These are phyloP conservation scores for Phytophthora crassamura DNA, from an alignment of 352 stramenopile genomes.

Conservation along the genomic window DNA sequence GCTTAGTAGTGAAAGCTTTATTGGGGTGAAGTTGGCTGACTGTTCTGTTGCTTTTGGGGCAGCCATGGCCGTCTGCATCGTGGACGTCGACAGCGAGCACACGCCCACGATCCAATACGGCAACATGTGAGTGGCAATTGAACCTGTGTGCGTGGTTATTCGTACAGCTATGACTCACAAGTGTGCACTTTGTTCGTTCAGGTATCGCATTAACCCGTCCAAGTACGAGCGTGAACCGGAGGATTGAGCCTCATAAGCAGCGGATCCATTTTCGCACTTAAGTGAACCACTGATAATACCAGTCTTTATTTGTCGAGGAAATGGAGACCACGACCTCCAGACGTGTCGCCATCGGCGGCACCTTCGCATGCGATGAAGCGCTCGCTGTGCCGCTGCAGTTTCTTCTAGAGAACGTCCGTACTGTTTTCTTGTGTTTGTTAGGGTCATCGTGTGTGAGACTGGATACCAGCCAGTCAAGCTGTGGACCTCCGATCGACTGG, in stretches of 20 bases:
- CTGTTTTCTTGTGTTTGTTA: conserved; percentile 12
- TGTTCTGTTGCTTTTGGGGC: conserved; percentile 9
- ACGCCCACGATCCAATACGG: conserved; percentile 83
- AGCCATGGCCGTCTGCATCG: conserved; percentile 87
- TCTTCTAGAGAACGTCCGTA: conserved; percentile 56
- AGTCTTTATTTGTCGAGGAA: conserved; percentile 15
- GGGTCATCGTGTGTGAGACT: not conserved
- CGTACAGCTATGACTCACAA: not conserved
- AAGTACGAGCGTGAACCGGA: conserved; percentile 72
- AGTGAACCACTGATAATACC: conserved; percentile 22
- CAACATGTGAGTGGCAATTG: conserved; percentile 66
- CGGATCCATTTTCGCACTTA: conserved; percentile 32
- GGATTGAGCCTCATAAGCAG: conserved; percentile 31
- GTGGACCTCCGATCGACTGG: not conserved
- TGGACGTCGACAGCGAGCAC: conserved; percentile 86
- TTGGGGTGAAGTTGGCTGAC: not conserved
- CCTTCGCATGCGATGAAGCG: conserved; percentile 67
- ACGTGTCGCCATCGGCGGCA: conserved; percentile 56
- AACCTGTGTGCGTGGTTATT: not conserved
- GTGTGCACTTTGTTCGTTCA: conserved; percentile 22
- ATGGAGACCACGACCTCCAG: conserved; percentile 23
- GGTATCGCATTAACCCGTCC: conserved; percentile 78
- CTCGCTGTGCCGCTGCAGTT: conserved; percentile 58
- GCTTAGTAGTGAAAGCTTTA: not conserved
- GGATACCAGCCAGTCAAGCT: not conserved